Evolutionary conservation across 2,329 filamentous ascomycete species (phyloP), one percentile per base, ranked within the genome.

Genomic region (Colletotrichum acutatum): DNA sequence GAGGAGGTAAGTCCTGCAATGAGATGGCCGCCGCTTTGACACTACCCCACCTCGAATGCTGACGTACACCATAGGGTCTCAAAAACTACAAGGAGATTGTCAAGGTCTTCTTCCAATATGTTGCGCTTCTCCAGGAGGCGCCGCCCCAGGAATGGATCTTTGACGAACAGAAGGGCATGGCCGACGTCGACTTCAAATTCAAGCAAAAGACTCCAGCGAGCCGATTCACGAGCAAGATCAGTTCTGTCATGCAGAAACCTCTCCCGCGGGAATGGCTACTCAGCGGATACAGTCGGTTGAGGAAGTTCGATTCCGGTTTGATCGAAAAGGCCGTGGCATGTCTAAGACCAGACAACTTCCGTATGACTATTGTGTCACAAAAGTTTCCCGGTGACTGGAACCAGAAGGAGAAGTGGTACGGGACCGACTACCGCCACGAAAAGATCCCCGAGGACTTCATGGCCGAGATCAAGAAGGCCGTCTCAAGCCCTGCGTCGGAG

Each of bases 381-480:
- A 92, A 94, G 9, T 93, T 92, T 76, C 95, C 95, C 0, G 95
- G 95, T 0, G 89, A 90, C 64, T 98, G 95, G 94, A 89, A 97
- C 76, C 85, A 92, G 80, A 97, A 93, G 79, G 97, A 99, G 85
- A 95, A 95, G 80, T 99, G 97, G 97, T 99, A 99, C 78, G 96
- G 96, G 9, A 99, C 97, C 0, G 95, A 98, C 79, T 97, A 98
- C 83, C 94, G 91, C 75, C 89, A 92, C 37, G 93, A 97, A 79
- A 93, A 91, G 79, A 94, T 99, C 46, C 92, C 95, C 0, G 80
- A 88, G 16, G 91, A 95, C 22, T 92, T 98, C 77, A 86, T 97
- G 80, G 84, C 87, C 12, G 91, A 94, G 63, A 87, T 98, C 74
- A 87, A 89, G 66, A 83, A 88, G 72, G 94, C 94, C 1, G 87